Evolutionary conservation across 768 basidiomycete genomes (phyloP), one percentile per base, ranked within the genome.

Genomic region (Boletellus emodensis): DNA sequence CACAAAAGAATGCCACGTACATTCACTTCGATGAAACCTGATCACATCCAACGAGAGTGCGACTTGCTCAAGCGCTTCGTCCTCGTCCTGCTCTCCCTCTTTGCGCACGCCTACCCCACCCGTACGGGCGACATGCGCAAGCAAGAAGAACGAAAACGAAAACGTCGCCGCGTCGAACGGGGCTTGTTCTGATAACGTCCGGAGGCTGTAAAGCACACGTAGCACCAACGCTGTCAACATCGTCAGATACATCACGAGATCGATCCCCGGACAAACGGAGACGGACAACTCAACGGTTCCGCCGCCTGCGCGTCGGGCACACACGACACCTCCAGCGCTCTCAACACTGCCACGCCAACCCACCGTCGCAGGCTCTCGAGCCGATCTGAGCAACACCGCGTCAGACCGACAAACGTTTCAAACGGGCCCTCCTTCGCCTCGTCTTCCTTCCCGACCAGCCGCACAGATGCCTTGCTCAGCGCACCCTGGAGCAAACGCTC

Each of bases 91-190:
- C 3, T 57, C 59, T 6, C 22, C 51, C 0, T 41, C 50, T 26
- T 26, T 26, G 5, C n/a, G 28, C 0, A 78, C 71, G 0, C 74
- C 71, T 10, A 94, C 71, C 0, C 91, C 93, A 6, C 91, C 92
- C 24, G 75, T 74, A 1, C 71, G 61, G 8, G 93, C 72, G 17
- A 96, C 81, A 40, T 80, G 78, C 10, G 73, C 79, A 4, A 97
- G 69, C 12, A 98, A 75, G 8, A 91, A 87, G 42, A 84, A 86
- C 0, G 81, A 69, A 57, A 94, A 90, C 0, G 89, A 82, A 68
- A 90, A 95, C 0, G 93, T 94, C 2, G 90, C 82, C 1, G 86
- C 78, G 62, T 95, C 91, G 44, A 97, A 85, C 0, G 92, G 82
- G 1, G 79, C 70, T 55, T 90, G 85, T 54, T 94, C 90, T 0